Base-by-base conservation (phyloP, 805 yeast species). In the Metschnikowia dekortorum region DNA sequence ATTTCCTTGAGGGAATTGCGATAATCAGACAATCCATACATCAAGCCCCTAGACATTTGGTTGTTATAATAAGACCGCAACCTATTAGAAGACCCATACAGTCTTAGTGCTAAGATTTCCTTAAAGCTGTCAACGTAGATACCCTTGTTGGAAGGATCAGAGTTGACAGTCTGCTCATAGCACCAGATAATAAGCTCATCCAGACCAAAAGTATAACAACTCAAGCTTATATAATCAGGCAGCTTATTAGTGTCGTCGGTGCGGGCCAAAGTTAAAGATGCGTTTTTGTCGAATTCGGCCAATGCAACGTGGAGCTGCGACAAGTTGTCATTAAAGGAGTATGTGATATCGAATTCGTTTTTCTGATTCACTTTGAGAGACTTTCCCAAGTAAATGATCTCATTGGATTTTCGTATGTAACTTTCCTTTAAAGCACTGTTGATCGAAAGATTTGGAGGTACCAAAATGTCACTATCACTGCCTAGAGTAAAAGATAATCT, bases 361-460 rank as follows among this genome's bases (percentile, higher is more conserved):
- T 35, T 35, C 32, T 33, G 34, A 8, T 28, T 34, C 34, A 31
- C 28, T 31, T 53, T 53, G 22, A 55, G 53, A 7, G 44, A 29
- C 37, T 53, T 60, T 2, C 64, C 69, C 28, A 66, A 46, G 49
- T 76, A 78, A 3, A 79, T 65, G 26, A 81, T 66, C 58, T 86
- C 91, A 6, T 74, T 57, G 29, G 81, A 66, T 53, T 79, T 82
- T 52, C 87, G 69, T 14, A 77, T 69, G 52, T 71, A 84, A 5
- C 80, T 67, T 46, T 85, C 88, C 50, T 75, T 66, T 10, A 71
- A 57, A 1, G 53, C 56, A 1, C 62, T 65, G 9, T 49, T 32
- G 16, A 26, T 13, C 3, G 55, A 18, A 35, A 82, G 58, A 43
- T 71, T 64, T 3, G 86, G 85, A 2, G 86, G 85, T 8, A 70